Evolutionary conservation across 2,329 filamentous ascomycete species (phyloP), one percentile per base, ranked within the genome.

Genomic region (Talaromyces albobiverticillius): DNA sequence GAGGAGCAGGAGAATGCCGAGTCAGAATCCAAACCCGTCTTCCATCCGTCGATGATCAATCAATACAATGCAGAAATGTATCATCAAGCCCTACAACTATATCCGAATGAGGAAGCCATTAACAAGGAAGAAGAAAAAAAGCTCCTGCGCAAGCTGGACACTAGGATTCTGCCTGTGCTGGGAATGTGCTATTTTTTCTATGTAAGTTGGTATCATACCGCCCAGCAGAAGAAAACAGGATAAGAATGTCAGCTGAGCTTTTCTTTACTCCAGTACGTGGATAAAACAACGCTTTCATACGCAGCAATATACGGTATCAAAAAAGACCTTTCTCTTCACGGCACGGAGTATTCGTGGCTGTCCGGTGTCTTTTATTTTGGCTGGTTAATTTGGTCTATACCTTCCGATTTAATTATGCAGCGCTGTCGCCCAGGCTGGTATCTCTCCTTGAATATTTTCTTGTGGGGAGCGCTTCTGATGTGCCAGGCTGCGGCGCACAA

Each of bases 271-370:
- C 11, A 49, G 46, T 49, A 49, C 26, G 46, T 54, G 47, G 51
- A 61, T 50, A 57, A 57, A 36, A 61, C 61, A 1, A 67, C 61
- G 0, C 69, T 80, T 36, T 60, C 74, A 41, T 78, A 73, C 59
- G 73, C 81, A 46, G 81, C 81, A 3, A 70, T 74, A 23, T 83
- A 83, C 42, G 67, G 80, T 11, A 46, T 79, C 31, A 78, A 78
- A 69, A 76, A 81, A 55, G 70, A 74, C 32, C 62, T 74, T 11
- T 51, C 62, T 7, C 62, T 77, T 0, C 56, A 63, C 0, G 68
- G 67, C 1, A 63, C 67, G 1, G 62, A 76, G 40, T 76, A 75
- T 55, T 69, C 64, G 1, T 75, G 71, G 72, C 60, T 73, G 0
- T 71, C 70, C 0, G 72, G 70, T 1, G 65, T 76, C 13, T 76